phyloP scores from a whole-genome alignment of 2,329 filamentous ascomycete species.

The Metarhizium sp. region DNA sequence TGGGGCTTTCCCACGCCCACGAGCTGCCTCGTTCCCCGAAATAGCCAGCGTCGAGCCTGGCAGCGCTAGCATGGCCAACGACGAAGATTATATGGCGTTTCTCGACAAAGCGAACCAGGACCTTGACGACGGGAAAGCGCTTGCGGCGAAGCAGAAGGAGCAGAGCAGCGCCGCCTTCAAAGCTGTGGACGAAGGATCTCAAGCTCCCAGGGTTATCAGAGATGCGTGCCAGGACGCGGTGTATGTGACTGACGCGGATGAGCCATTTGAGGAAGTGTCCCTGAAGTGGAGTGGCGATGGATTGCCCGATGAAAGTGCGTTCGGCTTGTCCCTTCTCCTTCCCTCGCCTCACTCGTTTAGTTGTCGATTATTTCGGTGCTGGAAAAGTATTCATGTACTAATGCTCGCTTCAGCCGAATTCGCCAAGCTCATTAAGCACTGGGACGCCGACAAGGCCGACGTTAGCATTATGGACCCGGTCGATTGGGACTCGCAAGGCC shows the following conservation, averaged over 20 bases:
- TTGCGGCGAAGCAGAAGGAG: constrained; percentile 9
- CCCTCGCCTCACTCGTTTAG: neutral
- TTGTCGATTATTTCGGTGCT: neutral
- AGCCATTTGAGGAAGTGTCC: constrained; percentile 71
- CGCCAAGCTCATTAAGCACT: constrained; percentile 54
- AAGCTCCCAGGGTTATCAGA: constrained; percentile 51
- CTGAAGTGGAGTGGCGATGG: constrained; percentile 48
- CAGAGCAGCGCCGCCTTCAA: constrained; percentile 33
- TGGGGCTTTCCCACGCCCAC: neutral
- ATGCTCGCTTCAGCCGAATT: constrained; percentile 51
- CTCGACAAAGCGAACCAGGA: constrained; percentile 80
- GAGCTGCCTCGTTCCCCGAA: constrained; percentile 11
- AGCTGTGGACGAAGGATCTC: constrained; percentile 40
- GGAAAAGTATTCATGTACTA: neutral
- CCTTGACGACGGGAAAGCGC: constrained; percentile 41
- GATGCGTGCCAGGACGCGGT: constrained; percentile 43
- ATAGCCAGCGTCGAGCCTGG: neutral
- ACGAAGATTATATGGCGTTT: constrained; percentile 78
- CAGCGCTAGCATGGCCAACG: constrained; percentile 53
- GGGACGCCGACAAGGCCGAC: constrained; percentile 39
- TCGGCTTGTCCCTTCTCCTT: neutral
- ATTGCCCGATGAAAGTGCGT: constrained; percentile 53
- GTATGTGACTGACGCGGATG: constrained; percentile 76
- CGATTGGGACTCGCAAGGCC: constrained; percentile 63
- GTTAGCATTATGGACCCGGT: constrained; percentile 58